These are phyloP conservation scores for Cryptococcus sp. DNA, from an alignment of 1,284 basidiomycete genomes.

Conservation along the genomic window DNA sequence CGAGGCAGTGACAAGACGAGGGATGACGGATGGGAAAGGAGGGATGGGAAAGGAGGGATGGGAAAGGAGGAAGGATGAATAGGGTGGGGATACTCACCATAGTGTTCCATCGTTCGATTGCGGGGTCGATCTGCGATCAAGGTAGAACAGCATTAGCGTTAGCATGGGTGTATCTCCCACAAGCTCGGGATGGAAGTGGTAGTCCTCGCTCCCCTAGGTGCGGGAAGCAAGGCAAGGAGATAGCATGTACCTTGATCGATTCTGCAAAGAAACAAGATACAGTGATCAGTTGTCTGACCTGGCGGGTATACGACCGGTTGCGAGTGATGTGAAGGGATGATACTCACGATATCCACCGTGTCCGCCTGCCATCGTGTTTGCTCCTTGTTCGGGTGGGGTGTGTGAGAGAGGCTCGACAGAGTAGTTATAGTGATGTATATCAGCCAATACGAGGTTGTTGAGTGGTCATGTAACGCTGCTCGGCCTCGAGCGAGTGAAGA, in stretches of 20 bases:
- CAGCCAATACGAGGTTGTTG: too few species aligned
- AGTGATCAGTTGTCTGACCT: neutral
- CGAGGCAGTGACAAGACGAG: neutral
- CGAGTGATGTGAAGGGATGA: too few species aligned
- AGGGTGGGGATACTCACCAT: slow-evolving; percentile 61
- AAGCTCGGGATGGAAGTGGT: neutral
- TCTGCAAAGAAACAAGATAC: slow-evolving; percentile 23
- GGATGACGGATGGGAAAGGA: neutral
- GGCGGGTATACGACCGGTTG: too few species aligned
- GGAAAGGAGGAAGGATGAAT: slow-evolving; percentile 1
- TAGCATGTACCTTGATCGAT: slow-evolving; percentile 39
- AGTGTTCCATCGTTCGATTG: slow-evolving; percentile 73
- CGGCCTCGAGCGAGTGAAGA: too few species aligned
- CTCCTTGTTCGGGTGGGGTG: neutral
- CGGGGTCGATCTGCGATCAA: slow-evolving; percentile 65
- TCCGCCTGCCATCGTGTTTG: slow-evolving; percentile 47
- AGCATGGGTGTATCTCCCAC: neutral
- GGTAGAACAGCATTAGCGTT: neutral
- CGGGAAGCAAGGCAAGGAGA: slow-evolving; percentile 1
- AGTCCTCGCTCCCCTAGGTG: too few species aligned
- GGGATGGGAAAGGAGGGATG: neutral
- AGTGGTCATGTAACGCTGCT: too few species aligned
- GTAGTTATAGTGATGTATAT: too few species aligned
- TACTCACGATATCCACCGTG: slow-evolving; percentile 37
- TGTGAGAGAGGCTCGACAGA: too few species aligned